phyloP scores from a whole-genome alignment of 805 yeast species.

The Kluyveromyces nonfermentans region DNA sequence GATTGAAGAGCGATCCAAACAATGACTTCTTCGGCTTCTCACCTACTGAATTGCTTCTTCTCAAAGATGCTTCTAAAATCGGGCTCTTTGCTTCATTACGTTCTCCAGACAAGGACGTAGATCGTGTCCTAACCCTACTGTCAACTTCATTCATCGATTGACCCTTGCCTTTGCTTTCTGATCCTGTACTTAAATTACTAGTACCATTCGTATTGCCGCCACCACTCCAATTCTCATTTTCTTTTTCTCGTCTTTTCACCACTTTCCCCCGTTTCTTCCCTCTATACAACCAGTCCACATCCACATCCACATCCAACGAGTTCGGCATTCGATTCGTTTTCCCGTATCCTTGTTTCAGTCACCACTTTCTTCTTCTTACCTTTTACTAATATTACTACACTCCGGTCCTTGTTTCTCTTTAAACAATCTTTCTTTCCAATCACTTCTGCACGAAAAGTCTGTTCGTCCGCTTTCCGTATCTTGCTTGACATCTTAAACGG shows the following conservation, averaged over 20 bases:
- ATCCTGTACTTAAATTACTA: not conserved
- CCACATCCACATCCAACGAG: constrained; percentile 38
- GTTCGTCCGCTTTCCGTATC: not conserved
- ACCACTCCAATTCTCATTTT: not conserved
- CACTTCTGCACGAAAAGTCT: not conserved
- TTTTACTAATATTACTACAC: too few species aligned
- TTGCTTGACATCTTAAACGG: too few species aligned
- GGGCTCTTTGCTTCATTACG: not conserved
- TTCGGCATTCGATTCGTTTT: constrained; percentile 3
- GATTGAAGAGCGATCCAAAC: constrained; percentile 21
- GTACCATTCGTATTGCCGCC: not conserved
- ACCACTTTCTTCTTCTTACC: not conserved
- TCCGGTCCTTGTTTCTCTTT: not conserved
- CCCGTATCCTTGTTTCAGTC: not conserved
- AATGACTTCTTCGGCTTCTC: constrained; percentile 24
- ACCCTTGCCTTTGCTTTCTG: not conserved
- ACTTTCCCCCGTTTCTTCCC: constrained; percentile 36
- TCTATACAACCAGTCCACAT: constrained; percentile 77
- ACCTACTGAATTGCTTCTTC: constrained; percentile 14
- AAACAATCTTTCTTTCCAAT: not conserved
- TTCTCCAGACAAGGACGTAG: not conserved
- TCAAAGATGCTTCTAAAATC: constrained; percentile 6
- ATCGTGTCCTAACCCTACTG: not conserved
- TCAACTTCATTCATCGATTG: not conserved
- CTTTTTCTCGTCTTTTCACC: not conserved